These are phyloP conservation scores for Xerocomus spinulosus DNA, from an alignment of 768 basidiomycete genomes.

Conservation along the genomic window DNA sequence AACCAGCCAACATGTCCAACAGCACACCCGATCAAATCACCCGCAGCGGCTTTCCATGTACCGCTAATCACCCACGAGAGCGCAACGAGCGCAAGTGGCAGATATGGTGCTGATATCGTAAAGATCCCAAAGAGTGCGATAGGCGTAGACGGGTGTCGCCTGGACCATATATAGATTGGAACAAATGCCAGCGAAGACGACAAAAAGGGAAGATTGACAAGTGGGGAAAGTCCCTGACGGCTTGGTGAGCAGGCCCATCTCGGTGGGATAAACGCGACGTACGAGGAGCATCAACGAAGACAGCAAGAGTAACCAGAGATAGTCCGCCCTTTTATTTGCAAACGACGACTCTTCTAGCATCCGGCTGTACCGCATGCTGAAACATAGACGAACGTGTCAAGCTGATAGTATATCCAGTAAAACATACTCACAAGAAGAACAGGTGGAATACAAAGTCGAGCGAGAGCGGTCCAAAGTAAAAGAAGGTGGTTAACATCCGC, in stretches of 20 bases:
- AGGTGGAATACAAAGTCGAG: constrained; percentile 95
- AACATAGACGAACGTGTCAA: not conserved
- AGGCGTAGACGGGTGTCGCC: constrained; percentile 90
- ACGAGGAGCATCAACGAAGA: constrained; percentile 86
- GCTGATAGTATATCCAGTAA: not conserved
- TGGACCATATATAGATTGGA: constrained; percentile 95
- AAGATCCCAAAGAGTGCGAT: constrained; percentile 94
- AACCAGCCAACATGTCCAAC: constrained; percentile 89
- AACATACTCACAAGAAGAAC: constrained; percentile 86
- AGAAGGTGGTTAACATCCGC: constrained; percentile 87
- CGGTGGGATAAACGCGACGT: constrained; percentile 19
- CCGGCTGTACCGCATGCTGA: constrained; percentile 92
- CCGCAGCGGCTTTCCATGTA: constrained; percentile 78
- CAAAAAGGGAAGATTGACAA: constrained; percentile 90
- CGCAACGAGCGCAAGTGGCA: constrained; percentile 85
- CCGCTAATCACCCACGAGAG: constrained; percentile 84
- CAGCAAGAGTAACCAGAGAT: constrained; percentile 88
- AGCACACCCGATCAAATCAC: constrained; percentile 78
- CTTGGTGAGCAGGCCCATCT: not conserved
- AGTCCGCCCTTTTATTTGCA: constrained; percentile 86
- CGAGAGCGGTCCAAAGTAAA: constrained; percentile 92
- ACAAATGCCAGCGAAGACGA: constrained; percentile 92
- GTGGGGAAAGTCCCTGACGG: constrained; percentile 68
- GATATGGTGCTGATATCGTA: constrained; percentile 93
- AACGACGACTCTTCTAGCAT: constrained; percentile 98